Evolutionary conservation across 2,329 filamentous ascomycete genomes (phyloP).

Genomic region (Ceratocystis smalleyi): DNA sequence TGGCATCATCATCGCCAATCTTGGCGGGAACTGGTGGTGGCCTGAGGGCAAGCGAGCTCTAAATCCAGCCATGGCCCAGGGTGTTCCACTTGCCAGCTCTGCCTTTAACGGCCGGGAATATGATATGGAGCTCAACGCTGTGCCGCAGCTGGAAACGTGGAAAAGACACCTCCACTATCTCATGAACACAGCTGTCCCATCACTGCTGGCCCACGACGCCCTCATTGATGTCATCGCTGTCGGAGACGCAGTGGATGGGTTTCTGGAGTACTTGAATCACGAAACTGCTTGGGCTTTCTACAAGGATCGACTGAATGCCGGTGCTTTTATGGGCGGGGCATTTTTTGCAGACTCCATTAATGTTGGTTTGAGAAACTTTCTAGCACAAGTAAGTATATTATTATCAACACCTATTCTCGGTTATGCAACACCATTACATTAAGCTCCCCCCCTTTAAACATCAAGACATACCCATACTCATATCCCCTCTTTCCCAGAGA

Average conservation of each 20-base stretch:
- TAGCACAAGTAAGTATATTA: conserved; percentile 31
- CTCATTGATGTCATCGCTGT: conserved; percentile 57
- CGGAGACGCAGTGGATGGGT: conserved; percentile 44
- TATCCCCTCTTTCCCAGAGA: conserved; percentile 28
- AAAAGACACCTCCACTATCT: conserved; percentile 46
- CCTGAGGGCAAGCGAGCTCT: conserved; percentile 45
- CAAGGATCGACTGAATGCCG: conserved; percentile 30
- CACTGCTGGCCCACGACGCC: conserved; percentile 32
- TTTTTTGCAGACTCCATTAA: conserved; percentile 27
- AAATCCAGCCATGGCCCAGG: conserved; percentile 40
- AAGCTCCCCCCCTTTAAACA: neutral
- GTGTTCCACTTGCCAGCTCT: conserved; percentile 45
- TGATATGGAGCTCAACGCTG: conserved; percentile 27
- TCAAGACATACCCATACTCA: conserved; percentile 19
- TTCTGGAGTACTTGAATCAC: conserved; percentile 43
- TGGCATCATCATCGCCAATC: conserved; percentile 61
- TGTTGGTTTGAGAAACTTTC: conserved; percentile 35
- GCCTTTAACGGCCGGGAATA: conserved; percentile 42
- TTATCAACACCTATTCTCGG: neutral
- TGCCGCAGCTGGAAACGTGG: conserved; percentile 7
- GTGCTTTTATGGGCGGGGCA: conserved; percentile 36
- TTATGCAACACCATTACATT: neutral
- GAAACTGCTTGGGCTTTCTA: conserved; percentile 34
- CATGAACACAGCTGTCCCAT: conserved; percentile 46
- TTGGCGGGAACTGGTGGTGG: conserved; percentile 64